Evolutionary conservation across 345 rosid genomes (phyloP).

Genomic region (Eucalyptus albens): DNA sequence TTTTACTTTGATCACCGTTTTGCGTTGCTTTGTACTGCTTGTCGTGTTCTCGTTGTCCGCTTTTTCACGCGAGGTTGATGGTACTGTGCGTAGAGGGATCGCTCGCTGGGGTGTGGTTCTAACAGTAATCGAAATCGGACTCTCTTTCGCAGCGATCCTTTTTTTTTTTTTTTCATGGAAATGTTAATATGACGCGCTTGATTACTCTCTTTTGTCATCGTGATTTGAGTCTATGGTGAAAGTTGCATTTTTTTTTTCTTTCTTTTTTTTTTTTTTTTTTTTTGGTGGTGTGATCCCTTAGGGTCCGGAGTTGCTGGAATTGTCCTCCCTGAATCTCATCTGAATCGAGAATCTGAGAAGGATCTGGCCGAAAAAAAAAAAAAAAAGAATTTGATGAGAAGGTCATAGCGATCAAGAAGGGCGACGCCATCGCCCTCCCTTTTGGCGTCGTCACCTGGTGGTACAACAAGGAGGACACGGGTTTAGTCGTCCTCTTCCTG

Average conservation of each 20-base stretch:
- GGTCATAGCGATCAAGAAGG: constrained; percentile 64
- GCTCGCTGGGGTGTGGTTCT: background rate
- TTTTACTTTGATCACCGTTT: background rate
- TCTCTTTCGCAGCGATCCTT: background rate
- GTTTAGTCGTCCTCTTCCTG: constrained; percentile 59
- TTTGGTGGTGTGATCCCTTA: background rate
- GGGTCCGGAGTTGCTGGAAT: constrained; percentile 84
- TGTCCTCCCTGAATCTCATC: constrained; percentile 51
- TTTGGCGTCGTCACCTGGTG: constrained; percentile 94
- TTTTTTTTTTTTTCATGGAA: background rate
- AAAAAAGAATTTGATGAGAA: too few species aligned
- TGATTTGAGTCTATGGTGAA: background rate
- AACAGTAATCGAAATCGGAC: background rate
- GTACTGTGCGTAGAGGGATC: background rate
- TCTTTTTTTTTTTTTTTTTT: background rate
- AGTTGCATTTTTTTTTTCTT: background rate
- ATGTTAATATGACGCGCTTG: background rate
- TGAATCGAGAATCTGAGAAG: too few species aligned
- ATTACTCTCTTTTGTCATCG: background rate
- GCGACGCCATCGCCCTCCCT: constrained; percentile 85
- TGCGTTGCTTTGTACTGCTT: background rate
- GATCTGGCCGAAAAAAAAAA: too few species aligned
- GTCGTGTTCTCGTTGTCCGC: background rate
- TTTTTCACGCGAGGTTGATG: background rate
- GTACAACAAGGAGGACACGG: constrained; percentile 73